phyloP scores from a whole-genome alignment of 169 alveolate species.

The Plasmodium berghei region DNA sequence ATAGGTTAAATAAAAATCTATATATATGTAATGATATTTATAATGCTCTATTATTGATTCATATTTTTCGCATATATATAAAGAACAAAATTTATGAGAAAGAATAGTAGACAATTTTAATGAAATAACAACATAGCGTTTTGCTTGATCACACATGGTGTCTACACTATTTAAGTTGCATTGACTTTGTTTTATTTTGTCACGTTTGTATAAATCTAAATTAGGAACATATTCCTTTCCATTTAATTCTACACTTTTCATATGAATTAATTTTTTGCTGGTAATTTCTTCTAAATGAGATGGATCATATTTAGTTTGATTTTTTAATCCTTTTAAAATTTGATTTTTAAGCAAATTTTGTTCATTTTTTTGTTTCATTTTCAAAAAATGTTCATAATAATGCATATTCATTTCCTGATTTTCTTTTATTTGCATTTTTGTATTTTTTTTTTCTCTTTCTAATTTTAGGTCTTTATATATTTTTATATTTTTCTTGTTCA shows the following conservation, averaged over 20 bases:
- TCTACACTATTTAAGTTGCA: background rate
- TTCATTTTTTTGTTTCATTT: conserved; percentile 11
- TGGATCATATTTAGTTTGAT: conserved; percentile 42
- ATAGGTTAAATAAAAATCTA: conserved; percentile 34
- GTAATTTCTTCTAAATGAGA: conserved; percentile 32
- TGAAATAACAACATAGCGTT: background rate
- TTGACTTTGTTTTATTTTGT: background rate
- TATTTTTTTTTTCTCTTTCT: background rate
- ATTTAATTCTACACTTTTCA: background rate
- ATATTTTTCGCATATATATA: conserved; percentile 17
- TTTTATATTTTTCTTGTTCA: background rate
- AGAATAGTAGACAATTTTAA: conserved; percentile 1
- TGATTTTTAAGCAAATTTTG: conserved; percentile 27
- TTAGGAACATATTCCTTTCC: background rate
- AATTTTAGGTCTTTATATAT: background rate
- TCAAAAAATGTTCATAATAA: conserved; percentile 15
- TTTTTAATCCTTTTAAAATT: conserved; percentile 37
- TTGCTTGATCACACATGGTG: background rate
- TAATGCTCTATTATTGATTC: conserved; percentile 8
- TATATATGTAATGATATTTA: conserved; percentile 9
- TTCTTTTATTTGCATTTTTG: background rate
- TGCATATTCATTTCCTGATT: background rate
- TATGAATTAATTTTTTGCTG: background rate
- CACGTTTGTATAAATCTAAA: background rate
- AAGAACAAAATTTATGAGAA: conserved; percentile 17